Conservation (phyloP, 2,329 filamentous ascomycete species). For the Aspergillus sp. region DNA sequence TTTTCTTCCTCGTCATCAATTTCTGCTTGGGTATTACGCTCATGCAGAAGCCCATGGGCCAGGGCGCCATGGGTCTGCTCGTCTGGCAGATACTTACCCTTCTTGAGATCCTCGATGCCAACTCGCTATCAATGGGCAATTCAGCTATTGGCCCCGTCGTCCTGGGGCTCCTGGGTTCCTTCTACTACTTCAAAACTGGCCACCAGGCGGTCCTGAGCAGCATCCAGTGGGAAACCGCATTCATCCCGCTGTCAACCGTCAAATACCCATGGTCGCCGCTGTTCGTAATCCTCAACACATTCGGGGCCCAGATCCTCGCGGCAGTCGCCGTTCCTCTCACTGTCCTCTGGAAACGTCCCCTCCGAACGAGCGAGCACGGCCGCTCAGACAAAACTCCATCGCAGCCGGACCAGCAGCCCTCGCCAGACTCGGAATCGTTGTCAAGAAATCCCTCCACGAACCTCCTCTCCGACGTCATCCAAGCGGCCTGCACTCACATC, state of each 20-base stretch:
- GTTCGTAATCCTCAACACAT: constrained; percentile 74
- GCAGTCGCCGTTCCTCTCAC: constrained; percentile 70
- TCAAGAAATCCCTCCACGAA: constrained; percentile 19
- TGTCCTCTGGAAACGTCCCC: constrained; percentile 79
- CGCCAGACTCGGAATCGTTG: background rate
- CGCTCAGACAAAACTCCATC: constrained; percentile 6
- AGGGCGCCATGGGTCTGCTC: constrained; percentile 70
- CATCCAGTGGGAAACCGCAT: constrained; percentile 94
- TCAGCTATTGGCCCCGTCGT: constrained; percentile 70
- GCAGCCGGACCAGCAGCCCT: constrained; percentile 6
- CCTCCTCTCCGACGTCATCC: constrained; percentile 60
- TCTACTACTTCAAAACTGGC: constrained; percentile 95
- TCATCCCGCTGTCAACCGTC: constrained; percentile 74
- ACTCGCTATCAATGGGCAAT: constrained; percentile 50
- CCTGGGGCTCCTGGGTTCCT: constrained; percentile 79
- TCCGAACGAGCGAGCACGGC: constrained; percentile 52
- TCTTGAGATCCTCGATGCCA: constrained; percentile 55
- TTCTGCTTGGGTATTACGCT: constrained; percentile 68
- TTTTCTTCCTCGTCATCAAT: constrained; percentile 72
- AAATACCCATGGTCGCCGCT: constrained; percentile 85
- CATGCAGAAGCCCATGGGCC: constrained; percentile 89
- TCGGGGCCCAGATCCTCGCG: constrained; percentile 78
- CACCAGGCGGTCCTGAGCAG: constrained; percentile 80
- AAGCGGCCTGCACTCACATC: constrained; percentile 64
- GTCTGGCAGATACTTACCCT: constrained; percentile 81